Percentiles rank a stretch among this genome's conserved stretches.
Evolutionary conservation across 306 rosid species (phyloP).

Genomic region (Sphenostylis stenocarpa): DNA sequence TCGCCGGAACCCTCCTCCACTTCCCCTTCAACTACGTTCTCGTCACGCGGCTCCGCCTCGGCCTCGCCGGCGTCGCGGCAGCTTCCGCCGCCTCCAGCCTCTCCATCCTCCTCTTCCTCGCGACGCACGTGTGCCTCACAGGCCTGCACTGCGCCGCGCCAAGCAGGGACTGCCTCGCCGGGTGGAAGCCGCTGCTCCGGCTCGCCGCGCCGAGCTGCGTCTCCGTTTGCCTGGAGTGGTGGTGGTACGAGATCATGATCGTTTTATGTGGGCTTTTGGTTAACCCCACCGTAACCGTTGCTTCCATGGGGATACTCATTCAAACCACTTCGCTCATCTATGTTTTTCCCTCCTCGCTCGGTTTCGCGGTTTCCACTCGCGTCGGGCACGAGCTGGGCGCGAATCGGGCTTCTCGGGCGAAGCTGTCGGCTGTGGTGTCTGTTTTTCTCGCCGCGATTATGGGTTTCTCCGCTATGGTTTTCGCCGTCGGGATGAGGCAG

Average conservation of each 20-base stretch:
- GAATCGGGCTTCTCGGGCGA: slow-evolving; percentile 50
- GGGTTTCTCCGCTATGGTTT: slow-evolving; percentile 63
- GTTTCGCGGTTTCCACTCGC: slow-evolving; percentile 83
- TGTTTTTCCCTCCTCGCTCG: slow-evolving; percentile 84
- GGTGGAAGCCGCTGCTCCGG: slow-evolving; percentile 67
- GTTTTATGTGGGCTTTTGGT: slow-evolving; percentile 71
- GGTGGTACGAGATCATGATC: slow-evolving; percentile 99
- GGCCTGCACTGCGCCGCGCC: slow-evolving; percentile 63
- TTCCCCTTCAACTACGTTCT: slow-evolving; percentile 57
- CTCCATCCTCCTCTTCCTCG: slow-evolving; percentile 46
- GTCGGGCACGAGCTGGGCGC: slow-evolving; percentile 90
- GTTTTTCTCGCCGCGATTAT: slow-evolving; percentile 49
- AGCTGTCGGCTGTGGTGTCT: slow-evolving; percentile 53
- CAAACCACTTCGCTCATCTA: slow-evolving; percentile 86
- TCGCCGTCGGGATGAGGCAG: slow-evolving; percentile 57
- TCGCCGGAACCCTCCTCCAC: slow-evolving; percentile 64
- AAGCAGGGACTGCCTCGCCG: slow-evolving; percentile 57
- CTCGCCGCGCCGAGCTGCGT: slow-evolving; percentile 87
- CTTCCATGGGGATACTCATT: slow-evolving; percentile 88
- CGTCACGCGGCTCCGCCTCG: slow-evolving; percentile 35
- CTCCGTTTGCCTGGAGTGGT: slow-evolving; percentile 95
- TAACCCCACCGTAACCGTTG: slow-evolving; percentile 80
- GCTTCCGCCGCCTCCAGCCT: slow-evolving; percentile 72
- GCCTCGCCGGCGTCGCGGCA: slow-evolving; percentile 71
- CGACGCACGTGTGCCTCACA: slow-evolving; percentile 13